Evolutionary conservation across 2,329 filamentous ascomycete species (phyloP).

Genomic region (Phaeophleospora eucalypticola): DNA sequence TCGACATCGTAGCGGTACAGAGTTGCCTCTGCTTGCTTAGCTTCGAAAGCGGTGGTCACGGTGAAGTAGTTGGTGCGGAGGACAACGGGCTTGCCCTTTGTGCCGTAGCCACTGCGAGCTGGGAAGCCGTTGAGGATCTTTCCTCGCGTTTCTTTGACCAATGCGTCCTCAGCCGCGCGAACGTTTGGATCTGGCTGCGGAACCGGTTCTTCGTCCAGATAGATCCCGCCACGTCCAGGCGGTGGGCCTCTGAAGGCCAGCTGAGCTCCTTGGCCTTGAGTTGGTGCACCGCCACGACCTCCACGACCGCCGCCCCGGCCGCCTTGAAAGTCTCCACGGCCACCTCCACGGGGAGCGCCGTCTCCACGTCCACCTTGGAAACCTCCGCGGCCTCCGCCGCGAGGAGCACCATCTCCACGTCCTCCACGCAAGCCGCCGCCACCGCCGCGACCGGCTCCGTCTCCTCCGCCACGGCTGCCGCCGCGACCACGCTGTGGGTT

Average conservation of each 20-base stretch:
- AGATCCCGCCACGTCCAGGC: slow-evolving; percentile 21
- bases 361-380: slow-evolving; percentile 10
- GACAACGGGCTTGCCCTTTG: slow-evolving; percentile 34
- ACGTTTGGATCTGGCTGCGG: slow-evolving; percentile 24
- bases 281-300: slow-evolving; percentile 14
- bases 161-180: slow-evolving; percentile 22
- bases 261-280: slow-evolving; percentile 8
- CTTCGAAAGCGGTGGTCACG: slow-evolving; percentile 35
- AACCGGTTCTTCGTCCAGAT: slow-evolving; percentile 21
- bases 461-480: slow-evolving; percentile 2
- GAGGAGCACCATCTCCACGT: too few species aligned
- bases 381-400: slow-evolving; percentile 13
- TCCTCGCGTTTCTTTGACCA: slow-evolving; percentile 22
- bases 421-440: slow-evolving; percentile 14
- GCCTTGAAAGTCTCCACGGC: slow-evolving; percentile 19
- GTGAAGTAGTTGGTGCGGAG: slow-evolving; percentile 44
- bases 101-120: slow-evolving; percentile 38
- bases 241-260: slow-evolving; percentile 17
- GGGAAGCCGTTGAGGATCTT: slow-evolving; percentile 31
- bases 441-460: slow-evolving; percentile 5
- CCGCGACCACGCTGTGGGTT: slow-evolving; percentile 18
- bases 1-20: slow-evolving; percentile 41
- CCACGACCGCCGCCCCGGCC: slow-evolving; percentile 23
- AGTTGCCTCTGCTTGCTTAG: slow-evolving; percentile 18
- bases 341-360: slow-evolving; percentile 8